These are phyloP conservation scores for Volvox carteri DNA, from an alignment of 163 green algal species.

Conservation along the genomic window DNA sequence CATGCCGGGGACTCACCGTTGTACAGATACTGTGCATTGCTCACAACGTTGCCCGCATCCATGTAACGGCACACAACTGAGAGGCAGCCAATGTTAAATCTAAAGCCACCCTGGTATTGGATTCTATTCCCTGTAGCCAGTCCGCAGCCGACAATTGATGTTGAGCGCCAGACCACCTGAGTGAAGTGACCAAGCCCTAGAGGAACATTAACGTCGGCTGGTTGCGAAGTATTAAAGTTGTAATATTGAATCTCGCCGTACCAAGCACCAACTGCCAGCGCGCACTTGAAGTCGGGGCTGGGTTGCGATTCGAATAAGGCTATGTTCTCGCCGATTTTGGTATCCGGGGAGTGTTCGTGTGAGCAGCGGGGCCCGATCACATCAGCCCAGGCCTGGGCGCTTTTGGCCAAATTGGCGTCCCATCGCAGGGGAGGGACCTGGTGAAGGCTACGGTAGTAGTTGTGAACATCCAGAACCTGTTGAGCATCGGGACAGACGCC, in stretches of 20 bases:
- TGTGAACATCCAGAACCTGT: not conserved
- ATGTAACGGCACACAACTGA: not conserved
- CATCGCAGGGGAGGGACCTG: not conserved
- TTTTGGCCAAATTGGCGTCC: not conserved
- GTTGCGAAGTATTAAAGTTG: not conserved
- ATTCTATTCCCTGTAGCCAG: not conserved
- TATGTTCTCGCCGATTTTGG: not conserved
- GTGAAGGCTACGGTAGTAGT: not conserved
- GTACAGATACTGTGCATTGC: not conserved
- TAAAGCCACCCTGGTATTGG: not conserved
- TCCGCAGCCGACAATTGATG: not conserved
- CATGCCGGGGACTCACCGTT: not conserved
- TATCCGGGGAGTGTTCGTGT: not conserved
- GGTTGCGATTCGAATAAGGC: not conserved
- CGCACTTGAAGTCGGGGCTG: not conserved
- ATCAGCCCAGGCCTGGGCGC: not conserved
- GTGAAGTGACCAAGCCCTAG: not conserved
- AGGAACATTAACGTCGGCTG: not conserved
- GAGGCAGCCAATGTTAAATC: not conserved
- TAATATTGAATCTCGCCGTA: not conserved
- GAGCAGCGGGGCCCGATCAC: not conserved
- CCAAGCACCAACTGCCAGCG: not conserved
- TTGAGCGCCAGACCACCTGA: conserved; percentile 1
- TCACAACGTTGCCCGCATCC: not conserved
- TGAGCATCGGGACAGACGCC: not conserved